Percentiles rank a stretch among this genome's conserved stretches.
Conservation (phyloP, 352 stramenopile genomes). For the Achlya hypogyna region DNA sequence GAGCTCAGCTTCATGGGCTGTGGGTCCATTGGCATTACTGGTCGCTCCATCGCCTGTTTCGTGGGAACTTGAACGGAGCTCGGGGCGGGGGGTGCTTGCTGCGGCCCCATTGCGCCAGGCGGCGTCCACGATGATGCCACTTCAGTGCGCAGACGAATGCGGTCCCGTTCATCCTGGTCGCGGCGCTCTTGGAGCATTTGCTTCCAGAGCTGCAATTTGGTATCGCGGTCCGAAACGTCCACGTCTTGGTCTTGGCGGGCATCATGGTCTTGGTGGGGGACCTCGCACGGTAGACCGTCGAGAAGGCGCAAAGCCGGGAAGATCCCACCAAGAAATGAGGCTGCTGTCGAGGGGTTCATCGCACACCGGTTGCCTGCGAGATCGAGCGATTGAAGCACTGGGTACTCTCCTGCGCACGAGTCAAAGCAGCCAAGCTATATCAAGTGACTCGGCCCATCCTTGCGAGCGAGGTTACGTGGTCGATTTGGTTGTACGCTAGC, state of each 20-base stretch:
- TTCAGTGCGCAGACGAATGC: slow-evolving; percentile 12
- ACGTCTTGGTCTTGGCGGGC: background rate
- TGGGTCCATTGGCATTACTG: too few species aligned
- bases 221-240: slow-evolving; percentile 21
- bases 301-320: slow-evolving; percentile 2
- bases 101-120: too few species aligned
- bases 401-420: slow-evolving; percentile 31
- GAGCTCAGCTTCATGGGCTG: too few species aligned
- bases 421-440: slow-evolving; percentile 42
- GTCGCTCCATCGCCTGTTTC: too few species aligned
- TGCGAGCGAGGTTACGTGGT: slow-evolving; percentile 29
- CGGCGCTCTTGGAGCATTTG: slow-evolving; percentile 43
- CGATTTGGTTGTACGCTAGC: slow-evolving; percentile 51
- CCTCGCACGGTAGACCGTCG: background rate
- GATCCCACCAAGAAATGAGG: background rate
- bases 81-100: too few species aligned
- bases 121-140: too few species aligned
- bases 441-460: background rate
- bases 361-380: slow-evolving; percentile 40
- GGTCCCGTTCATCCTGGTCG: slow-evolving; percentile 25
- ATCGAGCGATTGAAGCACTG: slow-evolving; percentile 33
- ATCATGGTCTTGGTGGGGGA: background rate
- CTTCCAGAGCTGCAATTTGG: slow-evolving; percentile 62
- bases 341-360: slow-evolving; percentile 7
- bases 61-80: background rate